Evolutionary conservation across 306 rosid species (phyloP), one percentile per base, ranked within the genome.

Genomic region (Fragaria nilgerrensis): DNA sequence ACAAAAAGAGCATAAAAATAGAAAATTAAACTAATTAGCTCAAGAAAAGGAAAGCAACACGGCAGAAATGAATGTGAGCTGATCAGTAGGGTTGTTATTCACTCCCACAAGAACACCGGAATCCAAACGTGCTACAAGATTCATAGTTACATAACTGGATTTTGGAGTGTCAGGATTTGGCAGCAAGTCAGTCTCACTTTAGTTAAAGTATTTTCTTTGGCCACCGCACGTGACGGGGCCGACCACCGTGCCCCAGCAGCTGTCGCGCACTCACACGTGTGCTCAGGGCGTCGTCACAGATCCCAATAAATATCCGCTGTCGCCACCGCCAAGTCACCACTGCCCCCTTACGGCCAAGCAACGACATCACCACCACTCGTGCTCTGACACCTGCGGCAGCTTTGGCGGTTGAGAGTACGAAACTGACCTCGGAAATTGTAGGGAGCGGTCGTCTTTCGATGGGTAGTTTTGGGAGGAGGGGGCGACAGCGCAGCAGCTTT

Each of bases 191-290:
- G 73, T 63, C 73, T n/a, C 3, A 5, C 52, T 68, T 36, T 66
- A 32, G 43, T 29, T 62, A 23, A 62, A 63, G 44, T 14, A 50
- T 80, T 77, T 77, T 48, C 19, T 39, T 81, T 76, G 10, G 76
- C 67, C 86, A 61, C 83, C 88, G 86, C 97, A 91, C 97, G 97
- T 91, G 96, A 86, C 76, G 87, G 73, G 79, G 5, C 2, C 67
- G 92, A 65, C 92, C 96, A 48, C 50, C 79, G 14, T 85, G 88
- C 78, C 80, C 67, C 80, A 77, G 34, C 47, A 2, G 77, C 77
- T 80, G 92, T 91, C 85, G 58, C 76, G 78, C 92, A 82, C 87
- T 91, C 88, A 88, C 98, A 91, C 96, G 97, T 91, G 98, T 82
- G n/a, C n/a, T n/a, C n/a, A n/a, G 9, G 58, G 78, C 81, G 77